A percentile compares a stretch with the other conserved stretches of the same genome.
phyloP scores from a whole-genome alignment of 2,329 filamentous ascomycete species.

The Pseudogymnoascus destructans region DNA sequence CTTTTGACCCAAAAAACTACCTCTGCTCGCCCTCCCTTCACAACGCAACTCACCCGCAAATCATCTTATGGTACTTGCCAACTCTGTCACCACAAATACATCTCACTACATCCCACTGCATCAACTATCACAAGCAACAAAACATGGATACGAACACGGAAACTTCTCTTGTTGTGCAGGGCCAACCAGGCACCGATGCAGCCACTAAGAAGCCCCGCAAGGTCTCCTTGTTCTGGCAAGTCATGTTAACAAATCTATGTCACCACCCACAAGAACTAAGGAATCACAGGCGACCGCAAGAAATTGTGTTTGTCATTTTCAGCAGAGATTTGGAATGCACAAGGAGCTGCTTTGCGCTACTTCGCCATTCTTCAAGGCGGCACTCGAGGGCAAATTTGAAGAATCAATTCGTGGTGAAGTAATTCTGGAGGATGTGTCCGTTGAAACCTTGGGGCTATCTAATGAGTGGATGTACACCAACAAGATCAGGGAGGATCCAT shows the following conservation, averaged over 20 bases:
- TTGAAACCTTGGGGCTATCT: conserved; percentile 12
- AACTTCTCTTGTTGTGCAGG: no score
- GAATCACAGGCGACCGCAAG: neutral
- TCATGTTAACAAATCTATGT: no score
- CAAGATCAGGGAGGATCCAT: neutral
- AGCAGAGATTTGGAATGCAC: conserved; percentile 16
- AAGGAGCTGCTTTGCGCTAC: conserved; percentile 14
- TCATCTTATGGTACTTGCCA: no score
- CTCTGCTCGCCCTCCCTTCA: neutral
- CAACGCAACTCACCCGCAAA: neutral
- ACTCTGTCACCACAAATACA: no score
- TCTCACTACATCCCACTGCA: no score
- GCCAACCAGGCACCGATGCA: neutral
- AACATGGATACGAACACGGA: no score
- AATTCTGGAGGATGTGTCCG: conserved; percentile 8
- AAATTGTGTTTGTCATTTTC: conserved; percentile 14
- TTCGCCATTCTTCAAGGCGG: conserved; percentile 17
- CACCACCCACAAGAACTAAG: neutral
- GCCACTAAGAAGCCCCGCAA: neutral
- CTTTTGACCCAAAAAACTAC: neutral
- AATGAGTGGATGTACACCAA: conserved; percentile 14
- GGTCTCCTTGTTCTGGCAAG: neutral
- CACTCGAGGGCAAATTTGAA: conserved; percentile 12
- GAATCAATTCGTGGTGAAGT: conserved; percentile 12
- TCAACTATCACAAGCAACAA: no score